Evolutionary conservation across 2,329 filamentous ascomycete species (phyloP), one percentile per base, ranked within the genome.

Genomic region (Hirsutella thompsonii): DNA sequence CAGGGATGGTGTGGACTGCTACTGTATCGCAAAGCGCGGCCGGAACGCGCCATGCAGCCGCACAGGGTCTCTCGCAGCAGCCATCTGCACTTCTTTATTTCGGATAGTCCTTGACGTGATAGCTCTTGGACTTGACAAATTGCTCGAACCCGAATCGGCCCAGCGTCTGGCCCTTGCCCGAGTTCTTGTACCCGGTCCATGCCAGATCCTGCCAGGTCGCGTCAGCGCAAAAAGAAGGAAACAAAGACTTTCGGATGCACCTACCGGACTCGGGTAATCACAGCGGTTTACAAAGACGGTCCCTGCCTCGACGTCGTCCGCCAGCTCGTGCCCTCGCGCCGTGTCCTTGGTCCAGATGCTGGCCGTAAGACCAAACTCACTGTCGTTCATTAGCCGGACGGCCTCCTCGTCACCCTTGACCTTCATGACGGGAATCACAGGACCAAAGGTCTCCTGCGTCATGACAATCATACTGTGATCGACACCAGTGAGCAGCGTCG

Each of bases 141-240:
- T 94, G 86, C 53, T 95, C 90, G 56, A 93, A 96, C 10, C 90
- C 90, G 55, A 89, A 94, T 52, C 69, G 80, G 64, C 87, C 92
- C 52, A 96, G 66, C 9, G 89, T 95, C 52, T 89, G 82, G 19
- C 90, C 90, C 61, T 85, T 89, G 48, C 90, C 90, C 45, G 88
- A 94, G 59, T 94, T 88, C 69, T 96, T 96, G 88, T 88, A 95
- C 10, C 90, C 90, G 2, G 89, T 92, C 87, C 87, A 94, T n/a
- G 88, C 87, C 50, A 94, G 75, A 61, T 94, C 87, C 84, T 90
- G 30, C 18, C 42, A 23, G 28, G 33, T 20, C 36, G 8, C 29
- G 44, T 43, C 29, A 44, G 30, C 39, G 37, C 32, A 43, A 36
- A 37, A 26, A 28, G 37, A 33, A 39, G 35, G 39, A 38, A 11